A percentile compares a stretch with the other conserved stretches of the same genome.
Evolutionary conservation across 441 rosid species (phyloP).

Genomic region (Hura crepitans): DNA sequence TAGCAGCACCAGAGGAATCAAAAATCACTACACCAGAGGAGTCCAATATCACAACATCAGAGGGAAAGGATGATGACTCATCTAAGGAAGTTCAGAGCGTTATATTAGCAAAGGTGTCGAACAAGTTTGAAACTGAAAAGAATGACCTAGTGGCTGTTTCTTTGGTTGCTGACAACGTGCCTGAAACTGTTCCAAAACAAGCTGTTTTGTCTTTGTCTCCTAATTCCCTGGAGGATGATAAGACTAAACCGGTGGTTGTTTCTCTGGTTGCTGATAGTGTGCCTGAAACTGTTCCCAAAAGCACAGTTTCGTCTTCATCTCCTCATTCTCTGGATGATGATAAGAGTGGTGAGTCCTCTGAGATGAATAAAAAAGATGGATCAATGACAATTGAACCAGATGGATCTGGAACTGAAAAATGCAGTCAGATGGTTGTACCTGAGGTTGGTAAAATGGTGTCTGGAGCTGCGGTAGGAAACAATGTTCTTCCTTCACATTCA

Average conservation of each 20-base stretch:
- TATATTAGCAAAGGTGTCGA: not conserved
- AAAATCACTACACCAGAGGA: not conserved
- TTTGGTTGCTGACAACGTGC: not conserved
- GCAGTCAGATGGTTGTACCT: not conserved
- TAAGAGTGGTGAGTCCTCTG: slow-evolving; percentile 7
- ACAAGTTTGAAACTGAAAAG: slow-evolving; percentile 3
- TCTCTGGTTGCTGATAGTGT: not conserved
- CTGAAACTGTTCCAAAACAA: slow-evolving; percentile 6
- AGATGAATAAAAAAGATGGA: not conserved
- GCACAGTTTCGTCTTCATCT: not conserved
- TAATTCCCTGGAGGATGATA: not conserved
- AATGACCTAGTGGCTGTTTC: slow-evolving; percentile 4
- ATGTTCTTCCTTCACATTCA: not conserved
- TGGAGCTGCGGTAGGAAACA: slow-evolving; percentile 5
- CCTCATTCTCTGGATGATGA: not conserved
- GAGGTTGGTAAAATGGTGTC: not conserved
- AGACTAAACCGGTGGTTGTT: slow-evolving; percentile 6
- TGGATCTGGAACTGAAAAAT: slow-evolving; percentile 1
- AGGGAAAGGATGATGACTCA: slow-evolving; percentile 1
- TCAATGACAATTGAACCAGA: slow-evolving; percentile 4
- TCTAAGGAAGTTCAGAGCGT: slow-evolving; percentile 4
- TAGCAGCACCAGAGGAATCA: not conserved
- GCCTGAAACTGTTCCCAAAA: slow-evolving; percentile 1
- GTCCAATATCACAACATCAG: not conserved
- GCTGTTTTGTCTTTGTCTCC: not conserved